Conservation (phyloP, 2,329 filamentous ascomycete species). For the Hymenoscyphus linearis region DNA sequence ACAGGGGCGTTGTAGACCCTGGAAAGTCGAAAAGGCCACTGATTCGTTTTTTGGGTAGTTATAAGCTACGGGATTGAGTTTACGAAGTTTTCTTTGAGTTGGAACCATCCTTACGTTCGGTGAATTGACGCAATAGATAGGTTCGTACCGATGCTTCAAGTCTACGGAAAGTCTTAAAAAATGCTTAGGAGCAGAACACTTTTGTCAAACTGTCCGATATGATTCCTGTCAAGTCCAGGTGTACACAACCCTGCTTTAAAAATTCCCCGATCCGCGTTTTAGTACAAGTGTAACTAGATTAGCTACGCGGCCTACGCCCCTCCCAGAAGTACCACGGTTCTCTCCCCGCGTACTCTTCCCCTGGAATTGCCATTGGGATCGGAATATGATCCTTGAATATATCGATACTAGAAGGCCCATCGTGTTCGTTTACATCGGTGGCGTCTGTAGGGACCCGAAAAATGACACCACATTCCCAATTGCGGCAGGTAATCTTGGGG, state of each 20-base stretch:
- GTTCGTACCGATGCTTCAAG: not conserved
- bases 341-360: constrained; percentile 33
- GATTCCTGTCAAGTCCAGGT: not conserved
- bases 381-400: constrained; percentile 52
- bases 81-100: too few relatives aligned
- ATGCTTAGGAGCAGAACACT: not conserved
- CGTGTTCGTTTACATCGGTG: not conserved
- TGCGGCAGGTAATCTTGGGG: constrained; percentile 75
- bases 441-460: constrained; percentile 47
- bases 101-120: too few relatives aligned
- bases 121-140: too few relatives aligned
- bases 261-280: not conserved
- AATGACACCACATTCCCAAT: constrained; percentile 94
- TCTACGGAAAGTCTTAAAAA: not conserved
- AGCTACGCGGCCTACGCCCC: too few relatives aligned
- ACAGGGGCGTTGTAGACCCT: too few relatives aligned
- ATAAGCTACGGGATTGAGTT: too few relatives aligned
- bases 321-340: constrained; percentile 29
- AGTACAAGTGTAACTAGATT: not conserved
- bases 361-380: constrained; percentile 60
- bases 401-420: constrained; percentile 27
- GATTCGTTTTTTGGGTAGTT: too few relatives aligned
- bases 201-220: not conserved
- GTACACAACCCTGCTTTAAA: not conserved
- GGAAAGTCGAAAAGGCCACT: too few relatives aligned